Evolutionary conservation across 768 basidiomycete genomes (phyloP), one percentile per base, ranked within the genome.

Genomic region (Coprinopsis marcescibilis): DNA sequence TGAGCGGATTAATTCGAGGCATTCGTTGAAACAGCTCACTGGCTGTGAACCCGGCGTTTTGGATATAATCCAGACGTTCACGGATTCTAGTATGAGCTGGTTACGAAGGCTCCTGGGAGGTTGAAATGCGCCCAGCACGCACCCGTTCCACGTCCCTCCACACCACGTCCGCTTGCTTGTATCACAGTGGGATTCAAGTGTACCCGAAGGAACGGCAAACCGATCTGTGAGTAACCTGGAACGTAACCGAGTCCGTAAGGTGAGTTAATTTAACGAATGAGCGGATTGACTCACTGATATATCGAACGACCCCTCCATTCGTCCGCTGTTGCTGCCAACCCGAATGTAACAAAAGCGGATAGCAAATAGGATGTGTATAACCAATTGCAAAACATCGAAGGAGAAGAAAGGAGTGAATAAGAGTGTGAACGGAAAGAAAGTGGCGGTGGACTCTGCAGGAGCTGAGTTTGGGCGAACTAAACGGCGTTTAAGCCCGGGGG

Each of bases 61-160:
- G 80, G 41, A 94, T 82, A 57, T 92, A 94, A 60, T 91, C 88
- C n/a, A 92, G 71, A 59, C 89, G 84, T 52, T 78, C 69, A 48
- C 70, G 76, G 52, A 91, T 77, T 7, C 78, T 78, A 45, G 32
- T 17, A 21, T 8, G 15, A 10, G 35, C 14, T 14, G 29, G 51
- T 0, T 32, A n/a, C 29, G 13, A 19, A 27, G 37, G 32, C 20
- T 8, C n/a, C 21, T 48, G 17, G 15, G 27, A 19, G 3, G 13
- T 11, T n/a, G 23, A 20, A 17, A 12, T 24, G 4, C 25, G 32
- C 3, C 23, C 27, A 40, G 8, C 29, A 60, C 72, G 51, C 33
- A 73, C 73, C 78, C 71, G 43, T 76, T 80, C 85, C 87, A 91
- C n/a, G 81, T 88, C 4, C 89, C 88, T n/a, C 89, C 89, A 51